phyloP scores from a whole-genome alignment of 2,329 filamentous ascomycete species.

The Tolypocladium cylindrosporum region DNA sequence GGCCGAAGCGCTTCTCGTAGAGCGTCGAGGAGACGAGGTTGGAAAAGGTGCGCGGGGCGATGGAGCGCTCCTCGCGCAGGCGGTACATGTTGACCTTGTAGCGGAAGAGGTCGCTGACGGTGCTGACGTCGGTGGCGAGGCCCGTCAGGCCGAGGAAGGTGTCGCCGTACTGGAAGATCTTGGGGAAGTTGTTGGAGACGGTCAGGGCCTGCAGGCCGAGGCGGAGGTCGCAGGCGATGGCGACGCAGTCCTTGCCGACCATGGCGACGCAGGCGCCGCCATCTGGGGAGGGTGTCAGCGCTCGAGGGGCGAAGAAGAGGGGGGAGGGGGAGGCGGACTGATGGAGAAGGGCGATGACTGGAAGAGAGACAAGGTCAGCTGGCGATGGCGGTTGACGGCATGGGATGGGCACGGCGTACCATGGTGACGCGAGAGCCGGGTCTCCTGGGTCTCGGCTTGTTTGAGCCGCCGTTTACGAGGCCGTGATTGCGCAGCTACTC shows the following conservation, averaged over 20 bases:
- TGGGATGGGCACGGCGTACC: not conserved
- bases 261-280: slow-evolving; percentile 96
- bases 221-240: slow-evolving; percentile 97
- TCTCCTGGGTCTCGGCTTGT: not conserved
- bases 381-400: not conserved
- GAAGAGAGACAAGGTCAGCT: slow-evolving; percentile 17
- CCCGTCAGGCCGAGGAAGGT: slow-evolving; percentile 94
- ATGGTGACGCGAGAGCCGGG: not conserved
- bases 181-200: slow-evolving; percentile 99
- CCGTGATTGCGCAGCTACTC: not conserved
- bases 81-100: slow-evolving; percentile 99
- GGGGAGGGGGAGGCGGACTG: slow-evolving; percentile 48
- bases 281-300: slow-evolving; percentile 29
- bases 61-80: slow-evolving; percentile 92
- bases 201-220: slow-evolving; percentile 94
- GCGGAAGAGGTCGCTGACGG: slow-evolving; percentile 92
- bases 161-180: slow-evolving; percentile 95
- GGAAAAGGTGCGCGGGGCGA: slow-evolving; percentile 88
- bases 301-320: not conserved
- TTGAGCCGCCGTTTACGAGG: not conserved
- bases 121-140: slow-evolving; percentile 89
- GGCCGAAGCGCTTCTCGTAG: slow-evolving; percentile 93
- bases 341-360: slow-evolving; percentile 91
- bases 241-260: slow-evolving; percentile 99
- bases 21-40: slow-evolving; percentile 86